Evolutionary conservation across 352 stramenopile genomes (phyloP).

Genomic region (Salisapilia sapeloensis): DNA sequence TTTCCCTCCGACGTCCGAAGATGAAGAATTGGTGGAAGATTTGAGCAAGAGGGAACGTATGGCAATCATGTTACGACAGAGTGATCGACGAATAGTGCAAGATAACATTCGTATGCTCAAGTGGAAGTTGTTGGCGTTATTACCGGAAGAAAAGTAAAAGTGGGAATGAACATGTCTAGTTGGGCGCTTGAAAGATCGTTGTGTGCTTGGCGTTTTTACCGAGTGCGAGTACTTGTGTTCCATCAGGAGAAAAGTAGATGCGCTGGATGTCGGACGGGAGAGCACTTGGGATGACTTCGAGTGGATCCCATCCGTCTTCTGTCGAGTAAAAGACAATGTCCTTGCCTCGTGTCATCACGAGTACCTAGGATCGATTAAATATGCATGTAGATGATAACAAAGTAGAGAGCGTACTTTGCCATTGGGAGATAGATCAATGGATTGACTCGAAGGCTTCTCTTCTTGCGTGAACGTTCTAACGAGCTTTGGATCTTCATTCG

Average conservation of each 20-base stretch:
- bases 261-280: constrained; percentile 51
- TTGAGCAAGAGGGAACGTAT: constrained; percentile 12
- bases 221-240: constrained; percentile 45
- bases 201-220: constrained; percentile 42
- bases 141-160: constrained; percentile 13
- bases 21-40: constrained; percentile 8
- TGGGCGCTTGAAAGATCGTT: constrained; percentile 50
- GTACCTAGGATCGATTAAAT: constrained; percentile 13
- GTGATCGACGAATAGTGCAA: constrained; percentile 40
- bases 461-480: constrained; percentile 39
- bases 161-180: constrained; percentile 5
- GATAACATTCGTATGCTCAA: constrained; percentile 59
- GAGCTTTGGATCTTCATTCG: constrained; percentile 61
- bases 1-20: constrained; percentile 23
- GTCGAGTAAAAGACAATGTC: constrained; percentile 44
- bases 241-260: constrained; percentile 32
- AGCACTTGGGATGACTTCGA: constrained; percentile 26
- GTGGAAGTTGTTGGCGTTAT: constrained; percentile 37
- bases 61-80: constrained; percentile 27
- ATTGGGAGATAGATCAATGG: constrained; percentile 41
- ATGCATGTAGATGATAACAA: neutral
- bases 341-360: constrained; percentile 29
- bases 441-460: constrained; percentile 30
- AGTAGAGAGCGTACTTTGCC: constrained; percentile 25
- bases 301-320: constrained; percentile 23